Percentiles rank a stretch among this genome's conserved stretches.
phyloP scores from a whole-genome alignment of 371 early-diverging fungal genomes.

The Dinochytrium kinnereticum region DNA sequence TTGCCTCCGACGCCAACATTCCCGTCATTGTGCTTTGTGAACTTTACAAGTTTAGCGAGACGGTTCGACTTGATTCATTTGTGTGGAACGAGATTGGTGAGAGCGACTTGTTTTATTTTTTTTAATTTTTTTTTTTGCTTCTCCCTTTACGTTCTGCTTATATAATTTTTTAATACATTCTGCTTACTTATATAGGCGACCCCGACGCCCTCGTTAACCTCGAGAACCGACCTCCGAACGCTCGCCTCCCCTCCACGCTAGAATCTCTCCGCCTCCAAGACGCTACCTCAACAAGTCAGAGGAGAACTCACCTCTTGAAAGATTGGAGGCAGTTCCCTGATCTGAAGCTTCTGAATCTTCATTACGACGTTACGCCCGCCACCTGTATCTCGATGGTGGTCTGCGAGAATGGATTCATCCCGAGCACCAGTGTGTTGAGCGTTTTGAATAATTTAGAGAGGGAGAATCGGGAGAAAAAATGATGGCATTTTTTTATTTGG shows the following conservation, averaged over 20 bases:
- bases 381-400: conserved; percentile 87
- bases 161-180: no score
- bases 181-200: no score
- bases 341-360: conserved; percentile 82
- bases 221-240: conserved; percentile 41
- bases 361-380: conserved; percentile 95
- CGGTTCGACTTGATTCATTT: conserved; percentile 92
- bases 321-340: conserved; percentile 55
- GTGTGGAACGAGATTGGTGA: conserved; percentile 93
- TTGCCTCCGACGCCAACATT: conserved; percentile 83
- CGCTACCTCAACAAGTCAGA: conserved; percentile 17
- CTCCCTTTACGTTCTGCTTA: no score
- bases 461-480: conserved; percentile 30
- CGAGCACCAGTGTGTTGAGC: conserved; percentile 82
- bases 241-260: conserved; percentile 29
- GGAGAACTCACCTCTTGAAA: conserved; percentile 38
- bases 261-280: conserved; percentile 39
- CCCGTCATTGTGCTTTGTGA: conserved; percentile 97
- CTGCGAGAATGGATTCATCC: conserved; percentile 94
- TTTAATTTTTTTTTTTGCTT: neutral
- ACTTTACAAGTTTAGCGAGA: conserved; percentile 94
- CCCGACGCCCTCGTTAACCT: conserved; percentile 79
- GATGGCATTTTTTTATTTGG: neutral
- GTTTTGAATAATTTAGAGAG: conserved; percentile 29
- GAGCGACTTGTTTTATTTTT: conserved; percentile 24